Base-by-base conservation (phyloP, 768 basidiomycete genomes). In the Artomyces pyxidatus region DNA sequence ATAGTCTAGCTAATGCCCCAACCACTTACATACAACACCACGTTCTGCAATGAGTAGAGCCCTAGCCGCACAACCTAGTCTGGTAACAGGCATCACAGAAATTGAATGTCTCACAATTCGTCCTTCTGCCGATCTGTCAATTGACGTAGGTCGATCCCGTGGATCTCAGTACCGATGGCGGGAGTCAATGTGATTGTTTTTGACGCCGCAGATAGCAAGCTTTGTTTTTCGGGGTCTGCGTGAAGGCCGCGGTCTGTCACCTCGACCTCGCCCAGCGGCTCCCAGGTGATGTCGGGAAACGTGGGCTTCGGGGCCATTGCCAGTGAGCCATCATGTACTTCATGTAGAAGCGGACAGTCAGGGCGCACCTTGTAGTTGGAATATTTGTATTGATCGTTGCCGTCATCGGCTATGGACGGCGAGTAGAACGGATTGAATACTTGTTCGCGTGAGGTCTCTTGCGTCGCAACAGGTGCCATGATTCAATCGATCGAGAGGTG, bases 1-100 rank as follows among this genome's bases (percentile, higher is more conserved):
- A n/a, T n/a, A n/a, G n/a, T n/a, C n/a, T n/a, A n/a, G n/a, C n/a
- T n/a, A n/a, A n/a, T n/a, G n/a, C n/a, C n/a, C 8, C 11, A 16
- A 26, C 11, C 49, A 62, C 82, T 61, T 57, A 86, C 83, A 86
- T 16, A 88, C 83, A 26, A 85, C 86, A 0, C 84, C 81, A 30
- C 86, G 73, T 61, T 89, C 86, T 1, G 81, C 87, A 41, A 83
- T 74, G 30, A 91, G 72, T 14, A 90, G 66, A 4, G 85, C 83
- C 3, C 85, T 85, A n/a, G n/a, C n/a, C n/a, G n/a, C n/a, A n/a
- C n/a, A n/a, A n/a, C n/a, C n/a, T n/a, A n/a, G n/a, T n/a, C n/a
- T n/a, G n/a, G n/a, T n/a, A n/a, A n/a, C n/a, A n/a, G n/a, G n/a
- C n/a, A n/a, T n/a, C n/a, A n/a, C n/a, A n/a, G n/a, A n/a, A n/a